Base-by-base conservation (phyloP, 1,284 basidiomycete species). In the Papiliotrema laurentii region DNA sequence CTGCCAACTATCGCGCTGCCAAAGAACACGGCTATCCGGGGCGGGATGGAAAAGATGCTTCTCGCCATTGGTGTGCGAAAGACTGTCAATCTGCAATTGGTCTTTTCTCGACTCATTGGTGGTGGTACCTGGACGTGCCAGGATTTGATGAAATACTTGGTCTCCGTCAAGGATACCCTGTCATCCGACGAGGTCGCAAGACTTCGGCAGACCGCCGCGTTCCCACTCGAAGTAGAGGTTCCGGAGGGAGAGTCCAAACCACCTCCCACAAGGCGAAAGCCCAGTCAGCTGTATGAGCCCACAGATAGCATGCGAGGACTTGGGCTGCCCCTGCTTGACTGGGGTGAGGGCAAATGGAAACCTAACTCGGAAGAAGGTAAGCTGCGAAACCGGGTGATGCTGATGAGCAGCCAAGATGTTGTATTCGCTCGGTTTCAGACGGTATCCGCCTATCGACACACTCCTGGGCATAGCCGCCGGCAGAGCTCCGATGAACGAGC, bases 51-150 rank as follows among this genome's bases (percentile, higher is more conserved):
- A 62, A 86, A 83, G 60, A 71, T 97, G 22, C 73, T 98, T 4
- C 77, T 83, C 24, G 81, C 80, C 0, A 76, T 97, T 0, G 92
- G 90, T 9, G 89, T 97, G 10, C 81, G 91, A 21, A 87, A 85
- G 61, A 93, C 97, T 59, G 91, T 97, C 11, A 89, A 94, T 50
- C 77, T 94, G 1, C 89, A 93, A 66, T 76, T 92, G 4, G 78
- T 92, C n/a, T 93, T 92, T 63, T 81, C 84, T 52, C 78, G 89
- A 61, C 55, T 74, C 14, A 58, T 74, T 19, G 71, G 71, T 10
- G 69, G 67, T 2, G 69, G 69, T 5, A 57, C 59, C 16, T 74
- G 72, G 72, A 59, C 65, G 5, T 72, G 70, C 40, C 60, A 66
- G 18, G 72, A 74, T 43, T 78, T 93, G n/a, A 81, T 86, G 51